Conservation (phyloP, 192 early-diverging fungal species). For the Umbelopsis sp. region DNA sequence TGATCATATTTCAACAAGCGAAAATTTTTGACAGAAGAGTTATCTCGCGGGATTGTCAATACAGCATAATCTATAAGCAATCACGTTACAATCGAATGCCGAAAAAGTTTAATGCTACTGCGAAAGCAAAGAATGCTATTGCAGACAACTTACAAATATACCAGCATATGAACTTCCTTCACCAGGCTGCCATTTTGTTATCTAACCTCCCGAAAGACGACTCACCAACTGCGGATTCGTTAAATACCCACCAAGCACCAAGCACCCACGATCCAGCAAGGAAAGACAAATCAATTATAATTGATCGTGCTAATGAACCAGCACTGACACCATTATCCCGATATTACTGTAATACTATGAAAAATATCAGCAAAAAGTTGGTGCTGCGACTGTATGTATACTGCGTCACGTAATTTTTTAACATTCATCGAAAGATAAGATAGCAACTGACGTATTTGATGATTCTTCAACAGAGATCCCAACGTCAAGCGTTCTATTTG, state of each 20-base stretch:
- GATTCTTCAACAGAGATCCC: conserved; percentile 46
- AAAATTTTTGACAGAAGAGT: too few relatives aligned
- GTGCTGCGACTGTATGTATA: conserved; percentile 56
- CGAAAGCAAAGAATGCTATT: conserved; percentile 12
- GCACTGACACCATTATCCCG: conserved; percentile 32
- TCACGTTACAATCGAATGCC: not conserved
- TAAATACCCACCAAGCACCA: not conserved
- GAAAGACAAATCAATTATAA: not conserved
- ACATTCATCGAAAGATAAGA: not conserved
- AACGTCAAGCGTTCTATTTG: conserved; percentile 57
- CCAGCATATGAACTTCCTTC: conserved; percentile 68
- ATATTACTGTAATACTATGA: conserved; percentile 52
- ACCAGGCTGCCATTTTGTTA: conserved; percentile 64
- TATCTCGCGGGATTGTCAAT: not conserved
- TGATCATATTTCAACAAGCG: too few relatives aligned
- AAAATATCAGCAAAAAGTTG: conserved; percentile 49
- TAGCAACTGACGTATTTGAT: not conserved
- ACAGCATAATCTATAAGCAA: not conserved
- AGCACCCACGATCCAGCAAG: not conserved
- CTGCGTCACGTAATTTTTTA: not conserved
- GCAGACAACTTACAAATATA: conserved; percentile 53
- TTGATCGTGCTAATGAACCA: not conserved
- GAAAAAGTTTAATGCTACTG: not conserved
- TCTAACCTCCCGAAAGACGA: conserved; percentile 36
- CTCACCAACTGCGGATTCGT: conserved; percentile 4